Evolutionary conservation across 805 yeast species (phyloP), one percentile per base, ranked within the genome.

Genomic region (Saccharomycopsis amapae): DNA sequence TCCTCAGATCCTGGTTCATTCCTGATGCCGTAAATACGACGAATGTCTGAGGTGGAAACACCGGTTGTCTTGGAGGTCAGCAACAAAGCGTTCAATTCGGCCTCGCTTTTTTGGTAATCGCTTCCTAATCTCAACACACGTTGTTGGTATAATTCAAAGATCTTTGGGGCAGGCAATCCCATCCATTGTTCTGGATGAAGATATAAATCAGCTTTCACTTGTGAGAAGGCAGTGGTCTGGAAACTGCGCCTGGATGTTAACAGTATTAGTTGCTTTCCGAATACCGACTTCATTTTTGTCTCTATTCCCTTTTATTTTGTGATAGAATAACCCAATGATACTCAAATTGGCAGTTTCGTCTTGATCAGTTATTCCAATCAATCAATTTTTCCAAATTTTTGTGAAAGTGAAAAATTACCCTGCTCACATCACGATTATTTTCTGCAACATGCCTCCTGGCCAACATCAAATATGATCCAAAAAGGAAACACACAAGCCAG

Each of bases 151-250:
- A 84, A 67, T 49, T 73, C 73, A 50, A 81, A 68, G 40, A 84
- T 75, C 51, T 72, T 69, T 46, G 78, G 76, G 13, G 84, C 73
- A 12, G 85, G 81, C 48, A 81, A 67, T 0, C 81, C 84, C 42
- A 69, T 66, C 94, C 94, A 84, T 44, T 74, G 71, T 46, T 75
- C 76, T 2, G 94, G 94, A 45, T 74, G 73, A 50, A 78, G 65
- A 54, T 74, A 75, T 23, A 79, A 61, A 13, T 42, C 50, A 23
- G 36, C 10, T 10, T 12, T 10, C 17, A 15, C 43, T 31, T 13
- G 10, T 17, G 12, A 13, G 25, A n/a, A 7, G 40, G 25, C 25
- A 26, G 12, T 26, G 30, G 12, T 26, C 12, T 26, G 30, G 12
- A 26, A 26, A 9, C 30, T 12, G 12, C 30, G 7, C 30, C 30